Conservation (phyloP, 768 basidiomycete species). For the Baorangia bicolor region DNA sequence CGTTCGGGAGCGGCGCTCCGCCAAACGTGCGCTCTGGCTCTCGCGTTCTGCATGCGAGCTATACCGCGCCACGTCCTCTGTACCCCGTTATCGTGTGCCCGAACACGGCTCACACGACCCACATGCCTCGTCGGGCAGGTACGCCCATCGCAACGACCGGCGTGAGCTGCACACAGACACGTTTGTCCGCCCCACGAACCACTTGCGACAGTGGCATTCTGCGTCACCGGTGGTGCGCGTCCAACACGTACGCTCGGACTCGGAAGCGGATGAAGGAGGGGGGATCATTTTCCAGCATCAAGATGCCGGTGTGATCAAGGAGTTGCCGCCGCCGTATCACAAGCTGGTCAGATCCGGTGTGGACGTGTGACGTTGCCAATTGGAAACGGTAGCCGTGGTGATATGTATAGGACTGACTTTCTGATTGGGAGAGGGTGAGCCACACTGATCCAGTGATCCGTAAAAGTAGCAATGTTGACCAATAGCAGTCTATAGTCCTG, state of each 20-base stretch:
- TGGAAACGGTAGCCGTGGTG: background rate
- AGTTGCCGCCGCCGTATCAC: constrained; percentile 30
- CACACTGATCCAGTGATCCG: background rate
- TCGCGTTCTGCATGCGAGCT: constrained; percentile 29
- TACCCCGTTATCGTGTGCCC: background rate
- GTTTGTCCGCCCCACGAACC: constrained; percentile 2
- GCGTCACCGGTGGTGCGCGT: constrained; percentile 10
- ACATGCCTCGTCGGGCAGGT: background rate
- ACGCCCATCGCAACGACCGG: background rate
- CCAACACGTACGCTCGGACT: background rate
- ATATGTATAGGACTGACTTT: background rate
- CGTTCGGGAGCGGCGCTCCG: constrained; percentile 7
- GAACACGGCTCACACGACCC: background rate
- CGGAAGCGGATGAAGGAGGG: background rate
- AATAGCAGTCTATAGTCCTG: background rate
- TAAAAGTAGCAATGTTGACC: background rate
- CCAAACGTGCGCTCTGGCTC: constrained; percentile 10
- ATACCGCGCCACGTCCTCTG: constrained; percentile 2
- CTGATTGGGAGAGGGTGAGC: background rate
- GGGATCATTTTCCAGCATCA: constrained; percentile 16
- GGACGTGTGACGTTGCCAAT: background rate
- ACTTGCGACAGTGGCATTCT: constrained; percentile 25
- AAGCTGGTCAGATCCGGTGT: constrained; percentile 1
- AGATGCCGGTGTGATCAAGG: constrained; percentile 17
- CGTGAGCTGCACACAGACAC: background rate